Evolutionary conservation across 2,329 filamentous ascomycete species (phyloP).

Genomic region (Calonectria pseudoturangicola): DNA sequence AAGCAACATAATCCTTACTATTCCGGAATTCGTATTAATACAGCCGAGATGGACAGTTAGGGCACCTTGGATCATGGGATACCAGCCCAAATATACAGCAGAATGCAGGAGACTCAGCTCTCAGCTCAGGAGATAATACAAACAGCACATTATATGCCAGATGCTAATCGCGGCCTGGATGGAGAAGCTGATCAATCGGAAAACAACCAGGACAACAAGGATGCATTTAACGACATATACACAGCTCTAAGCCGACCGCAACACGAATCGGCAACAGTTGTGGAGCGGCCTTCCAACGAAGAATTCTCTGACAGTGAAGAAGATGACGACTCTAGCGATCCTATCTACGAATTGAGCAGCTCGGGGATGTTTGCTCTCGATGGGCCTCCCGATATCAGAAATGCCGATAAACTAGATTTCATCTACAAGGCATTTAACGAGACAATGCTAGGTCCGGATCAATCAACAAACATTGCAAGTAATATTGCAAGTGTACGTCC

Average conservation of each 20-base stretch:
- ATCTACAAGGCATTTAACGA: background rate
- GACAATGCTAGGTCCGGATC: too few relatives aligned
- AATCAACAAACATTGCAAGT: background rate
- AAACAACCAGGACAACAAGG: background rate
- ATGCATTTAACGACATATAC: background rate
- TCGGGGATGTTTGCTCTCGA: slow-evolving; percentile 29
- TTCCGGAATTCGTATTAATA: background rate
- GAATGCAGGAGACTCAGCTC: slow-evolving; percentile 4
- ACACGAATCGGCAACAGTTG: too few relatives aligned
- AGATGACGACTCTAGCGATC: too few relatives aligned
- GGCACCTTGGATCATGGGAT: background rate
- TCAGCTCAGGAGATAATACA: slow-evolving; percentile 8
- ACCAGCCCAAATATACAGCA: background rate
- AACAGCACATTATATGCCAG: slow-evolving; percentile 16
- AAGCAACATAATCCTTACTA: slow-evolving; percentile 11
- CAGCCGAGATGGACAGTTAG: slow-evolving; percentile 19
- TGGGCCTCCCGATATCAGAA: background rate
- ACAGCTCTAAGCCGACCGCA: too few relatives aligned
- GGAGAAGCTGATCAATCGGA: background rate
- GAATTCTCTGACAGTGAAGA: too few relatives aligned
- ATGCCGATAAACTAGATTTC: background rate
- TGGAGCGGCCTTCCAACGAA: too few relatives aligned
- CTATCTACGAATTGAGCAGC: too few relatives aligned
- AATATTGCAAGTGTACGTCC: background rate
- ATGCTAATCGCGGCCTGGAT: slow-evolving; percentile 5